Base-by-base conservation (phyloP, 345 rosid species). In the Eucalyptus pauciflora region DNA sequence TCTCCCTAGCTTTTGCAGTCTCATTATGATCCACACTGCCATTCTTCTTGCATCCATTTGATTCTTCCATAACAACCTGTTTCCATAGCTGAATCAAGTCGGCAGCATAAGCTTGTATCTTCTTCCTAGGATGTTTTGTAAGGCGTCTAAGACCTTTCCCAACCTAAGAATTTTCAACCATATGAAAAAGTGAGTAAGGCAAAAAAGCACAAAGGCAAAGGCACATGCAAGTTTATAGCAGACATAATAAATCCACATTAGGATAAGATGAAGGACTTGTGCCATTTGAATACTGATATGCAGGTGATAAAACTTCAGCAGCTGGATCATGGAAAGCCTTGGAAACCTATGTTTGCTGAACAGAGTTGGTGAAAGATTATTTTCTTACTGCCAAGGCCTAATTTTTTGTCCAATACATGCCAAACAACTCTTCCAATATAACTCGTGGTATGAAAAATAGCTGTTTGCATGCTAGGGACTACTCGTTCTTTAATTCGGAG, bases 51-150 rank as follows among this genome's bases (percentile, higher is more conserved):
- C 56, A 89, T 50, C 89, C 89, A 18, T 86, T 87, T 25, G 93
- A 86, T 90, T 94, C 92, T 33, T 93, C 94, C 37, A 92, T 87
- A 41, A 94, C 93, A 48, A 92, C 88, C 89, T 79, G 90, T 91
- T 92, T 92, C 94, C 95, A 93, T 22, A 64, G 50, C 91, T 90
- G 90, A 58, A 94, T 88, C 89, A 94, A 86, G 86, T 92, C 90
- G 31, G 91, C 88, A 51, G 94, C 94, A 45, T 86, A 37, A 60
- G 90, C 81, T 83, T 87, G 92, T 54, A 93, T 92, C 88, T 91
- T 87, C 89, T 91, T 91, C 91, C 86, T 89, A 7, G 96, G 95
- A 90, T 94, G 96, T 88, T 92, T 93, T 37, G 93, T 93, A 37
- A 94, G 92, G 52, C 93, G 88, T 45, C 92, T 88, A 58, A 94